phyloP scores from a whole-genome alignment of 345 rosid genomes.

The Hevea brasiliensis region DNA sequence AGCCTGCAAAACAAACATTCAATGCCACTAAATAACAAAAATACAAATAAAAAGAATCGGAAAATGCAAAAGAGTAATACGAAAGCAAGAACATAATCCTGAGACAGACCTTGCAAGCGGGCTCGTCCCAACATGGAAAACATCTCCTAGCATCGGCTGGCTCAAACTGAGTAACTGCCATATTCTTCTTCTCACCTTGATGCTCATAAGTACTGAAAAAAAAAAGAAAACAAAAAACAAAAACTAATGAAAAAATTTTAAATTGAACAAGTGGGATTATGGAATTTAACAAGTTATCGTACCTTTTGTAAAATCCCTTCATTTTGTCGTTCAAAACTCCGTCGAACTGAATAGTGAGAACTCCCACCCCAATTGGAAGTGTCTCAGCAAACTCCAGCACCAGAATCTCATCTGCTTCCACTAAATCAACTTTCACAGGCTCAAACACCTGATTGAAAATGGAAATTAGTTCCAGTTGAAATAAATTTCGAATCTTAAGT shows the following conservation, averaged over 20 bases:
- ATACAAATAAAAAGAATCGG: neutral
- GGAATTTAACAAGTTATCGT: neutral
- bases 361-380: constrained; percentile 71
- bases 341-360: constrained; percentile 53
- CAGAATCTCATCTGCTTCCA: constrained; percentile 73
- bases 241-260: neutral
- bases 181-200: constrained; percentile 87
- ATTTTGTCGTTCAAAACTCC: constrained; percentile 79
- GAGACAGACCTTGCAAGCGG: constrained; percentile 78
- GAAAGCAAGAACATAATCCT: neutral
- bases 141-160: constrained; percentile 96
- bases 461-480: neutral
- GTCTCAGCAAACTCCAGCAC: constrained; percentile 65
- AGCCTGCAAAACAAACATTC: constrained; percentile 55
- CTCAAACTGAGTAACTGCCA: constrained; percentile 98
- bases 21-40: constrained; percentile 4
- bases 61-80: neutral
- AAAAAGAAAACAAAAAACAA: neutral
- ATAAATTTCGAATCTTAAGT: neutral
- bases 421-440: constrained; percentile 49
- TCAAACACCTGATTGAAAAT: constrained; percentile 44
- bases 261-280: neutral
- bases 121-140: constrained; percentile 99
- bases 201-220: constrained; percentile 58
- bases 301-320: constrained; percentile 97